Evolutionary conservation across 225 moss, liverwort and hornwort genomes (phyloP), one percentile per base, ranked within the genome.

Genomic region (Polytrichum commune): DNA sequence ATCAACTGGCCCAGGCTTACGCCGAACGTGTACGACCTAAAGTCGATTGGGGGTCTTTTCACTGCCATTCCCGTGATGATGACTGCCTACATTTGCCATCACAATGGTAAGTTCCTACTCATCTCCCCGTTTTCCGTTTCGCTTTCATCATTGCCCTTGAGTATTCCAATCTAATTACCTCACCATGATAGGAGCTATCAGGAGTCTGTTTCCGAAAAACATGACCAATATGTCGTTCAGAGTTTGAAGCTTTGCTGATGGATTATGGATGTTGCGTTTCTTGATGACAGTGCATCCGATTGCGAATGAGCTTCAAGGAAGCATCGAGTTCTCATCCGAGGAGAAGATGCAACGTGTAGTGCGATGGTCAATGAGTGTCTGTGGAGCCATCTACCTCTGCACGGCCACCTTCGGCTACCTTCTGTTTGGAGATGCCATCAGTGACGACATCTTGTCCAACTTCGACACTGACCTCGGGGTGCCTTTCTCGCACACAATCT

Each of bases 21-120:
- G 69, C 97, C 94, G 1, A 77, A 90, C 27, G 86, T 94, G 8
- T 74, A 92, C 20, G 89, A 91, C 54, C 83, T 79, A 68, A 80
- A 82, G 54, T 90, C 97, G 16, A 91, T 97, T 75, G 88, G 94
- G 92, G 84, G 85, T 20, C 81, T 92, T 38, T 97, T 97, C 78
- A 91, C 97, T 2, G 97, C 91, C 61, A 82, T 97, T 20, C 97
- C 94, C 19, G 88, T 97, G 9, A 85, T 94, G 78, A 88, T 92
- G 60, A 94, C 94, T 13, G 91, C 97, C 55, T 97, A 81, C 83
- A 92, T 97, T 67, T 97, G 97, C 73, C 97, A 97, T 63, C 89
- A 92, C 85, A 97, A 97, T 65, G 83, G 93, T 93, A 69, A 64
- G 13, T 46, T 16, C 46, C 13, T 46, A 46, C 13, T 13, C 16